Percentiles rank a stretch among this genome's conserved stretches.
phyloP scores from a whole-genome alignment of 805 yeast genomes.

The Candida wancherniae region DNA sequence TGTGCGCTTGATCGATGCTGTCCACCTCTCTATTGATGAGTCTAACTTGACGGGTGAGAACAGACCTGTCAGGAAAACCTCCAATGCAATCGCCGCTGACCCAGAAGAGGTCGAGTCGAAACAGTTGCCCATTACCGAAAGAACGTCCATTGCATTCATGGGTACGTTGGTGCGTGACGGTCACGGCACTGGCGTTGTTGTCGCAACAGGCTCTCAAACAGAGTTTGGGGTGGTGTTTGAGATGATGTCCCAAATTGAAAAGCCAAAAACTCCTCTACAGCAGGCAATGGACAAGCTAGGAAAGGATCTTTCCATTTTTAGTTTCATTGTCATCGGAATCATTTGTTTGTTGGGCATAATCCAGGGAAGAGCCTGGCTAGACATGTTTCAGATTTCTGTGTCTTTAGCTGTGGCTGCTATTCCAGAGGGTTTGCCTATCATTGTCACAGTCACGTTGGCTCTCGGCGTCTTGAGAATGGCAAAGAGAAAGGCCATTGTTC shows the following conservation, averaged over 20 bases:
- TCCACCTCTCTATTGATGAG: conserved; percentile 83
- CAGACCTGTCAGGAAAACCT: conserved; percentile 69
- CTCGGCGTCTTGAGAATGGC: conserved; percentile 97
- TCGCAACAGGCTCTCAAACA: conserved; percentile 84
- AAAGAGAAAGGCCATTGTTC: conserved; percentile 85
- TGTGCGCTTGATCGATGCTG: conserved; percentile 71
- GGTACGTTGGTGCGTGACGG: conserved; percentile 97
- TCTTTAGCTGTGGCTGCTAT: conserved; percentile 98
- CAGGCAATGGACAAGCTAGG: conserved; percentile 94
- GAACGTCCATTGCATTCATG: conserved; percentile 86
- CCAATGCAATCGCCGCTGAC: conserved; percentile 35
- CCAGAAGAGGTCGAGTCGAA: conserved; percentile 17
- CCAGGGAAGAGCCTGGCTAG: conserved; percentile 94
- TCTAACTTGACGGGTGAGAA: conserved; percentile 95
- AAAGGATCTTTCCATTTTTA: conserved; percentile 76
- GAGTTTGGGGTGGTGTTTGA: conserved; percentile 94
- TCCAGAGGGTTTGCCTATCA: conserved; percentile 97
- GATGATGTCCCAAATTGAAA: conserved; percentile 92
- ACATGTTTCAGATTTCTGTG: conserved; percentile 96
- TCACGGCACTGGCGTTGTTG: conserved; percentile 87
- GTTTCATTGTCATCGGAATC: conserved; percentile 85
- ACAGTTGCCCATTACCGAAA: conserved; percentile 57
- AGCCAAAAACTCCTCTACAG: conserved; percentile 97
- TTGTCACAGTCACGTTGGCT: conserved; percentile 95
- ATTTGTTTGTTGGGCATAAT: conserved; percentile 85